Evolutionary conservation across 768 basidiomycete species (phyloP).

Genomic region (Phanerodontia chrysosporium): DNA sequence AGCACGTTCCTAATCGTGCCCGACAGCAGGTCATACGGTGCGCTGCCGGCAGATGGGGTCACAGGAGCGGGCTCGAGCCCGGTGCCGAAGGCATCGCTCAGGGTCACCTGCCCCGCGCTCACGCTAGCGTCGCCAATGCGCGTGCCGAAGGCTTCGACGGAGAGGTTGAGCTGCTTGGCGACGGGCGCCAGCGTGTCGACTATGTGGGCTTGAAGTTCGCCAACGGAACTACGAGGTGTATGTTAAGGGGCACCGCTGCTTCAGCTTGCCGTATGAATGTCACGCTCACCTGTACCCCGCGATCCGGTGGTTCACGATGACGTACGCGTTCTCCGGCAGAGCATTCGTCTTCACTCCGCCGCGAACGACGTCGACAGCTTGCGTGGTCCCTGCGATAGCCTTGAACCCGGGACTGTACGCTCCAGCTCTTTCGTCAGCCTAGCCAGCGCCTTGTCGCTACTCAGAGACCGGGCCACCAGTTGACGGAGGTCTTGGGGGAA

Average conservation of each 20-base stretch:
- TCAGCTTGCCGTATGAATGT: no score
- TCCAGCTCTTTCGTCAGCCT: conserved; percentile 42
- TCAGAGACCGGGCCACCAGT: conserved; percentile 41
- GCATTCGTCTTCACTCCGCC: conserved; percentile 49
- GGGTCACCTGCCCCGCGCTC: conserved; percentile 41
- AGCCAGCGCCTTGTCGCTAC: conserved; percentile 46
- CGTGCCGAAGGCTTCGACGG: conserved; percentile 52
- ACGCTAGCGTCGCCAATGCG: conserved; percentile 40
- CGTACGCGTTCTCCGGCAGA: conserved; percentile 72
- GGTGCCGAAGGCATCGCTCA: conserved; percentile 44
- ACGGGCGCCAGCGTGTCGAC: conserved; percentile 36
- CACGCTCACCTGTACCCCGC: conserved; percentile 30
- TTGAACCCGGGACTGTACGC: conserved; percentile 25
- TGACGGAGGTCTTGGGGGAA: conserved; percentile 44
- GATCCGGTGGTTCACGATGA: conserved; percentile 71
- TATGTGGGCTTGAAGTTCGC: conserved; percentile 5
- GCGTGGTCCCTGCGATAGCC: conserved; percentile 63
- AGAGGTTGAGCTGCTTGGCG: conserved; percentile 50
- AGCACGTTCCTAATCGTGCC: conserved; percentile 29
- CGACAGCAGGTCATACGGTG: conserved; percentile 30
- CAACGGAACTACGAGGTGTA: conserved; percentile 10
- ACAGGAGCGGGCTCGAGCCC: conserved; percentile 67
- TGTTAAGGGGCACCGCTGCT: no score
- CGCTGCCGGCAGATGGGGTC: conserved; percentile 36
- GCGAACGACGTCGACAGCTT: conserved; percentile 64